A percentile compares a stretch with the other conserved stretches of the same genome.
Conservation (phyloP, 1,284 basidiomycete species). For the Apiotrichum montevideense region DNA sequence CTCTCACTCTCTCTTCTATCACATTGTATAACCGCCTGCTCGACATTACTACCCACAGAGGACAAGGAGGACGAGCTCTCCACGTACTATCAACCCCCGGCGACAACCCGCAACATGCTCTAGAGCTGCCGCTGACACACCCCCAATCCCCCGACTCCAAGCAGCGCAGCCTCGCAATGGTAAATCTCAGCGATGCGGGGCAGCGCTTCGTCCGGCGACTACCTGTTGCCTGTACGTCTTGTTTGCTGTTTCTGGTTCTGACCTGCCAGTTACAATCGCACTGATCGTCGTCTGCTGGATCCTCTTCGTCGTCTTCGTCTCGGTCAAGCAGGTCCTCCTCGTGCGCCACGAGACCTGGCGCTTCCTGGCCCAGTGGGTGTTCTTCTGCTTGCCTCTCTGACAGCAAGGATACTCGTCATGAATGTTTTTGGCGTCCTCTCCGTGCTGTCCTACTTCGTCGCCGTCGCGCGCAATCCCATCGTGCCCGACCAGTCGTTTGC, state of each 20-base stretch:
- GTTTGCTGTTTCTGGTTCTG: no score
- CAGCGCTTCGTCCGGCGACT: neutral
- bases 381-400: neutral
- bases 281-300: conserved; percentile 26
- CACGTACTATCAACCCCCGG: no score
- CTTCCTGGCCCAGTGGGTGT: conserved; percentile 28
- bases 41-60: no score
- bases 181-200: neutral
- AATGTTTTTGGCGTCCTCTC: conserved; percentile 25
- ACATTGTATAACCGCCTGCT: no score
- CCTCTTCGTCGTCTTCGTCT: conserved; percentile 26
- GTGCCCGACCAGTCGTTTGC: conserved; percentile 28
- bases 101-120: no score
- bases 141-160: no score
- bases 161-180: no score
- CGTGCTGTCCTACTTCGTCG: conserved; percentile 21
- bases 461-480: conserved; percentile 20
- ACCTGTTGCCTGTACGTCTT: neutral
- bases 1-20: no score
- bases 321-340: conserved; percentile 23
- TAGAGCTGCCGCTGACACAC: no score
- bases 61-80: no score
- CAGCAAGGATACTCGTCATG: conserved; percentile 22
- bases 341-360: conserved; percentile 19
- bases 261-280: conserved; percentile 19